Base-by-base conservation (phyloP, 441 rosid species). In the Eutrema salsugineum region DNA sequence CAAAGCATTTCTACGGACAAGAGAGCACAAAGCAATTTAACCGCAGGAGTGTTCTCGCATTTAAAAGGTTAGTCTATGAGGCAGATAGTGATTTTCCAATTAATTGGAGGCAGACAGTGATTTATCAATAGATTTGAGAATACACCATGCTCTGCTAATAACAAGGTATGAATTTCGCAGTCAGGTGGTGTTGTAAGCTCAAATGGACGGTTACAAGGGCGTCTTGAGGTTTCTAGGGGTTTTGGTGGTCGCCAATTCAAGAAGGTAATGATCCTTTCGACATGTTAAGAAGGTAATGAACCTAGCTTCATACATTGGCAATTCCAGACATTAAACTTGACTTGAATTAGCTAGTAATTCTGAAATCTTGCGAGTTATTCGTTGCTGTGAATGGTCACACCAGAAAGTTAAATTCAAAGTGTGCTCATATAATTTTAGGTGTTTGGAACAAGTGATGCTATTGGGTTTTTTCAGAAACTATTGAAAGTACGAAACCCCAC, bases 211-310 rank as follows among this genome's bases (percentile, higher is more conserved):
- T 69, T 91, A 69, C 96, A 89, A 76, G 97, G 96, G 28, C 92
- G 96, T 68, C 94, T 91, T 79, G 91, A 89, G 76, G 96, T 91
- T 75, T 91, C 97, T 56, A 83, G 94, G 83, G 91, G 96, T 35
- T 88, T 91, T 77, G 97, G 94, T 42, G 96, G 89, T 82, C 91
- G 86, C 58, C 94, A 89, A 12, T 89, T 89, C 78, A 91, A 91
- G 77, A 89, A 83, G 94, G 93, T 87, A 76, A 39, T 75, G 43
- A 60, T 40, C 4, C 5, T 65, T 46, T 38, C 4, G 6, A 16
- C 50, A 27, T 33, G 11, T 50, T n/a, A n/a, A n/a, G n/a, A n/a
- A n/a, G n/a, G n/a, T 40, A 47, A 30, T 50, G 63, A 51, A 58
- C 67, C 61, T 48, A 19, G 40, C 66, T 73, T 36, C 44, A 5